A percentile compares a stretch with the other conserved stretches of the same genome.
These are phyloP conservation scores for Sambucus nigra DNA, from an alignment of 129 eudicot genomes.

Conservation along the genomic window DNA sequence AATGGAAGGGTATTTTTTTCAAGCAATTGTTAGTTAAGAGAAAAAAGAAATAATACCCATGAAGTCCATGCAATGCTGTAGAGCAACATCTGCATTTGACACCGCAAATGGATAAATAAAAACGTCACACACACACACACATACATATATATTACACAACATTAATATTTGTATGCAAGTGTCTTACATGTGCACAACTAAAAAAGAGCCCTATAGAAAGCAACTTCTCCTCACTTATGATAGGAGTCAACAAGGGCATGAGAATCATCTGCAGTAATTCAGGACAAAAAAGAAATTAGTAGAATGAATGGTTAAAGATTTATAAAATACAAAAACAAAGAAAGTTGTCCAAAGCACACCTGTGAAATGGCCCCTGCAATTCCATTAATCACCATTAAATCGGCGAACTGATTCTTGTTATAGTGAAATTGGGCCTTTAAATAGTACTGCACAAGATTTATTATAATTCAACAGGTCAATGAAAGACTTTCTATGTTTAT, in stretches of 20 bases:
- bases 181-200: constrained; percentile 52
- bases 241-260: constrained; percentile 67
- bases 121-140: too few relatives aligned
- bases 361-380: constrained; percentile 75
- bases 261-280: constrained; percentile 48
- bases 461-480: neutral
- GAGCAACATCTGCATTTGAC: constrained; percentile 55
- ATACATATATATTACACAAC: too few relatives aligned
- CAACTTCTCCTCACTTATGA: constrained; percentile 56
- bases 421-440: constrained; percentile 75
- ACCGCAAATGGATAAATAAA: neutral
- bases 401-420: constrained; percentile 76
- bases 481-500: neutral
- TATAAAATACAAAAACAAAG: neutral
- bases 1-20: neutral
- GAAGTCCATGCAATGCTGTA: constrained; percentile 87
- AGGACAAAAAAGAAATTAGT: neutral
- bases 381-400: constrained; percentile 73
- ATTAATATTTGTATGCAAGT: neutral
- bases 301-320: neutral
- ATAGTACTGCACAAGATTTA: constrained; percentile 40
- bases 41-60: constrained; percentile 46
- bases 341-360: constrained; percentile 25
- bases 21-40: neutral
- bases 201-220: constrained; percentile 68